Evolutionary conservation across 768 basidiomycete genomes (phyloP), one percentile per base, ranked within the genome.

Genomic region (Leccinum arenicola): DNA sequence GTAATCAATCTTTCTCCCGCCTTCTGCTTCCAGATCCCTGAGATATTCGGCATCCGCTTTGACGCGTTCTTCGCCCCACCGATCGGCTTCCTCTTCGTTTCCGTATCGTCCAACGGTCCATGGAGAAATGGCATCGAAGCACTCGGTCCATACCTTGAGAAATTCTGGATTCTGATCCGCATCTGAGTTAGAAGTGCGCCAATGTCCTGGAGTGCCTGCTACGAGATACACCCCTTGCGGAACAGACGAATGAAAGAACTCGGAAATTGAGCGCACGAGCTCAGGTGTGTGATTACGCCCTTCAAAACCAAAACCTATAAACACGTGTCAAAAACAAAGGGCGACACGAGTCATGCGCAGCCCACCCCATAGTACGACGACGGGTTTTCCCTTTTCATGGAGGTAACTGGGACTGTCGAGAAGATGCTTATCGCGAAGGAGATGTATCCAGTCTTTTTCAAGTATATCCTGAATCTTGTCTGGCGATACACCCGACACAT

Each of bases 101-200:
- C 74, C 75, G 68, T 84, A 92, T 35, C 89, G 77, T 4, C 91
- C 92, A 10, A 93, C 79, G 6, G 87, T 90, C 91, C 91, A 93
- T 7, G 92, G 92, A 21, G 85, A 88, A 57, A 92, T 82, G 4
- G 88, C 87, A 61, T 91, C 89, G 59, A 91, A 89, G 23, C 84
- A 84, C n/a, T 85, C 84, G 10, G 90, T 74, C 86, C 88, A 93
- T 10, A 91, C 78, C 52, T 83, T 75, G 12, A 85, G 64, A 61
- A 89, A 92, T 7, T 74, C 87, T 0, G 84, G 82, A 61, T 91
- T 81, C 2, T 76, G 76, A 69, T 92, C 88, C 0, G 87, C 85
- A 66, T 94, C 92, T 27, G 82, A 80, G 27, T 77, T 76, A 7
- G 84, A 81, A 0, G 86, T 85, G 23, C 91, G 83, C 92, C 92